Base-by-base conservation (phyloP, 1,284 basidiomycete species). In the Rhodotorula sp. region DNA sequence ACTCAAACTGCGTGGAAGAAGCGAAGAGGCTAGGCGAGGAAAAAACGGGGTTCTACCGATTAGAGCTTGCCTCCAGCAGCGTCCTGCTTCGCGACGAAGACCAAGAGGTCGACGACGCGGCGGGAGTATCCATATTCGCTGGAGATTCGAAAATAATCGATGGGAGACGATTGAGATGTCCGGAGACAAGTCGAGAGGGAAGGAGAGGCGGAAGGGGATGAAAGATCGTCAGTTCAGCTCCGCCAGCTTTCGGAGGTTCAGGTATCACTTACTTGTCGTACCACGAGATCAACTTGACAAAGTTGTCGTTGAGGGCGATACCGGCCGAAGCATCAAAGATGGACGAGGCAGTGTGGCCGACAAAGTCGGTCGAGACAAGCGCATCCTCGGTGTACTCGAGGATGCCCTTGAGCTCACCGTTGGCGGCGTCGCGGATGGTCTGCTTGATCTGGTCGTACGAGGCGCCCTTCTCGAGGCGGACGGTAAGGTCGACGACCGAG, bases 401-500 rank as follows among this genome's bases (percentile, higher is more conserved):
- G 83, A 99, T 89, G 76, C 92, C 94, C 85, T 87, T 85, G 78
- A 84, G 80, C 80, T 83, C 81, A 69, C 87, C 87, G 78, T 88
- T 85, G 62, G 94, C 84, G 59, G 95, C 95, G 70, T 85, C 86
- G 86, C 91, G 92, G 81, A 99, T 78, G 77, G 87, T 88, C 22
- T 82, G 82, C 88, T 95, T 97, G 88, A 99, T 96, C 75, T 92
- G 86, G 30, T 94, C 92, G 84, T 97, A 97, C 52, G 86, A 81
- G 22, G 91, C 87, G 60, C 82, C 79, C 86, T 93, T 97, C 85
- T 94, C 91, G 79, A 93, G 86, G 79, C 95, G 92, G 79, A 88
- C 90, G 76, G 96, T 94, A 75, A 99, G 88, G 84, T 99, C 95
- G 80, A 99, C 95, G 76, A 99, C 96, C 76, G 95, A 98, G 77